A percentile compares a stretch with the other conserved stretches of the same genome.
Evolutionary conservation across 1,284 basidiomycete species (phyloP).

Genomic region (Sutorius eximius): DNA sequence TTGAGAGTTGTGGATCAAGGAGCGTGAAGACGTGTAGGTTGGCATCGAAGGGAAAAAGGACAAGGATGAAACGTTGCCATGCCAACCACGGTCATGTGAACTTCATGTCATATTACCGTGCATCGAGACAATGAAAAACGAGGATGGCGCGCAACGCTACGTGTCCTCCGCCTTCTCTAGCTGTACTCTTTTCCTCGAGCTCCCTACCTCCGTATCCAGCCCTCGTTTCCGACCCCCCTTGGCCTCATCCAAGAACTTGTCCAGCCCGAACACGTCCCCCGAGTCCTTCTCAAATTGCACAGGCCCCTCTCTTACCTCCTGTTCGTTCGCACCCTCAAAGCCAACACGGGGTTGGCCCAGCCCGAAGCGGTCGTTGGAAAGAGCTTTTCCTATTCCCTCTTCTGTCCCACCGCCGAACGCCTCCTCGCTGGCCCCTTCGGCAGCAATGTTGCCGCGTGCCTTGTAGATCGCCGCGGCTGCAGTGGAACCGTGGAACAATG

Average conservation of each 20-base stretch:
- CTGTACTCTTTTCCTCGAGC: slow-evolving; percentile 71
- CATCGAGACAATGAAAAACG: neutral
- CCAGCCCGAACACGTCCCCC: slow-evolving; percentile 95
- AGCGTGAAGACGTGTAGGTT: slow-evolving; percentile 13
- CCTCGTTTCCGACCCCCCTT: slow-evolving; percentile 92
- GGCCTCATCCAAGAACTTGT: slow-evolving; percentile 96
- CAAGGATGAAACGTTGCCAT: slow-evolving; percentile 18
- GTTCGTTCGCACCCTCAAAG: slow-evolving; percentile 86
- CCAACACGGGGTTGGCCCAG: slow-evolving; percentile 84
- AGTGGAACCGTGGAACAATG: slow-evolving; percentile 92
- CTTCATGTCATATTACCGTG: too few species aligned
- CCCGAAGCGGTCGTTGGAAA: slow-evolving; percentile 93
- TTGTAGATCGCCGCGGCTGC: slow-evolving; percentile 99
- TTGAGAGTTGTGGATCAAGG: slow-evolving; percentile 11
- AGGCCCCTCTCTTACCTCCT: slow-evolving; percentile 87
- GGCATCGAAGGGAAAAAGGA: neutral
- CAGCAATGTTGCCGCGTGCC: slow-evolving; percentile 76
- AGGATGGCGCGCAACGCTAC: slow-evolving; percentile 36
- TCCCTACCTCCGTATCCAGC: slow-evolving; percentile 71
- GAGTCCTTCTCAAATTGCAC: slow-evolving; percentile 99
- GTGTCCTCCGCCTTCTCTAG: slow-evolving; percentile 64
- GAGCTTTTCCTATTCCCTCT: slow-evolving; percentile 86
- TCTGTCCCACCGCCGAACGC: slow-evolving; percentile 93
- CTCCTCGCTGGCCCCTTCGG: slow-evolving; percentile 77
- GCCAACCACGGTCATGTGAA: slow-evolving; percentile 15